Evolutionary conservation across 306 rosid species (phyloP), one percentile per base, ranked within the genome.

Genomic region (Malus fusca): DNA sequence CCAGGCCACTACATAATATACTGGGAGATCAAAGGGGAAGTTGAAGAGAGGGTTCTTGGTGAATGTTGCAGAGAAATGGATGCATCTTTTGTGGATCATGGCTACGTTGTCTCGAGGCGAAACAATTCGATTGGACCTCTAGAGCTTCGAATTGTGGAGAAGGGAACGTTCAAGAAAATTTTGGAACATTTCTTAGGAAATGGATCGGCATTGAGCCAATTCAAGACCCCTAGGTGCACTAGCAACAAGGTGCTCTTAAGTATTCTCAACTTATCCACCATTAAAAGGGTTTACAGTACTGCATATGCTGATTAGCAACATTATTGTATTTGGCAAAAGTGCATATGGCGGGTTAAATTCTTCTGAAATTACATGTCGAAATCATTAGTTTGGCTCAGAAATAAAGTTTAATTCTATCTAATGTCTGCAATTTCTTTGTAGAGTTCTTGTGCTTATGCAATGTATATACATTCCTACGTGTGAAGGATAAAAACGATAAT

Each of bases 161-260:
- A 78, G 61, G 98, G 97, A 0, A 86, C 95, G 31, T 94, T 92
- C 74, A 90, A 76, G 84, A 92, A 89, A 80, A 89, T 94, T 35
- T 68, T 94, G 83, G 98, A 94, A 22, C 62, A 73, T 28, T 94
- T 83, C 69, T 82, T 92, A 0, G 88, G 88, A 0, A 90, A 83
- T 51, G 98, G 98, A 3, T 88, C 91, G 0, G 95, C 95, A 0
- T 28, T 94, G 75, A 84, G 94, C 89, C 98, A 94, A 35, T 94
- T 87, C 76, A 94, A 94, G 93, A 94, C 90, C 8, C 98, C 98
- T 17, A 80, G 98, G 83, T 94, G 98, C 85, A 94, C 98, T 17
- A 84, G 71, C 53, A 85, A 94, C 56, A 80, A 72, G 44, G 80
- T 25, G 35, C 80, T 92, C 18, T 87, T 94, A 0, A 51, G 46